Conservation (phyloP, 2,329 filamentous ascomycete genomes). For the Fusarium marasasianum region DNA sequence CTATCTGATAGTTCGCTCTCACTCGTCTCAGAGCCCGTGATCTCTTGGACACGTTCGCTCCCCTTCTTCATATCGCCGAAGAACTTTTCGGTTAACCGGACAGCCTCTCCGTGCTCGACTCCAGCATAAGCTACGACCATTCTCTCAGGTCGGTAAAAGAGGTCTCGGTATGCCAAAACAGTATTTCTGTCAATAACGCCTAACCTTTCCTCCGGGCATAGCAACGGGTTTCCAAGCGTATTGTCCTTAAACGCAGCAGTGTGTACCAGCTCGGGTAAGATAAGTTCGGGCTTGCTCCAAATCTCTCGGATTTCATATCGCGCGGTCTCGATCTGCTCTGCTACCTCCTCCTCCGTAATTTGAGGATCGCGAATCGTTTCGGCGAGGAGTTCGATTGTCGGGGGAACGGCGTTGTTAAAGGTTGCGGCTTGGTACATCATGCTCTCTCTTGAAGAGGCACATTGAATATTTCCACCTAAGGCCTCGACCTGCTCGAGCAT, state of each 20-base stretch:
- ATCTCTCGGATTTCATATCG: conserved; percentile 97
- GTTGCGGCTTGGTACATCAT: conserved; percentile 99
- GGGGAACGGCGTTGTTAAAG: conserved; percentile 91
- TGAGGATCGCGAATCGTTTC: conserved; percentile 90
- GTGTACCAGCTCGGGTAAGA: conserved; percentile 93
- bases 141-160: conserved; percentile 88
- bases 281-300: conserved; percentile 96
- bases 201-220: conserved; percentile 89
- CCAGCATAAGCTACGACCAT: conserved; percentile 97
- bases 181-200: conserved; percentile 76
- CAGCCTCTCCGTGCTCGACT: conserved; percentile 82
- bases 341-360: conserved; percentile 87
- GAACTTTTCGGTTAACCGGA: conserved; percentile 80
- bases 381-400: conserved; percentile 83
- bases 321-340: conserved; percentile 87
- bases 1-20: conserved; percentile 49
- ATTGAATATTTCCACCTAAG: conserved; percentile 95
- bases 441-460: conserved; percentile 91
- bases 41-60: conserved; percentile 59
- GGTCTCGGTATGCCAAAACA: conserved; percentile 79
- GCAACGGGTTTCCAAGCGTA: conserved; percentile 89
- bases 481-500: conserved; percentile 90
- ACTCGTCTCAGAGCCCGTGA: conserved; percentile 68
- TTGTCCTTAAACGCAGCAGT: conserved; percentile 97
- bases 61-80: conserved; percentile 84